Base-by-base conservation (phyloP, 2,329 filamentous ascomycete species). In the Alternaria sp. region DNA sequence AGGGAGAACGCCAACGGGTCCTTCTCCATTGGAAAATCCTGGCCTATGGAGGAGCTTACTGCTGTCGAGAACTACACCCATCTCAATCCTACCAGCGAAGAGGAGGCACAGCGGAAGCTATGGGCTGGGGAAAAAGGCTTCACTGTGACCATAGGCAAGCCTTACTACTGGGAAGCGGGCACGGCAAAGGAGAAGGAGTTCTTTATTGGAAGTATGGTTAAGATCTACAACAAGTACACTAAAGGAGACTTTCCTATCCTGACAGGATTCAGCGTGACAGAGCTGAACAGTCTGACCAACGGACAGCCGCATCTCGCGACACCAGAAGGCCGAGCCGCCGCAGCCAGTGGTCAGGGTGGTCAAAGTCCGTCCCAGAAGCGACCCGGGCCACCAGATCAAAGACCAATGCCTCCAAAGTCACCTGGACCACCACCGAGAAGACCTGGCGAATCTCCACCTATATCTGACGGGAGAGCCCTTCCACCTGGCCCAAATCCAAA, bases 1-100 rank as follows among this genome's bases (percentile, higher is more conserved):
- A 91, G 97, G 73, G 96, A 99, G 82, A 99, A 99, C 79, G 85
- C 88, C 59, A 97, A 97, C 79, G 93, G 93, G 59, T 89, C 92
- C 23, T 99, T 97, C 80, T 98, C 95, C 19, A 97, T 99, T 70
- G 96, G 96, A 69, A 99, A 99, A 83, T 97, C 96, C 4, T 99
- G 96, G 96, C 92, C 94, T 78, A 87, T 99, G 70, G 95, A 98
- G 80, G 96, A 99, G 77, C 83, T 99, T 52, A 87, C 88, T 5
- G 86, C 87, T 49, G 92, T 99, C 68, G 91, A 97, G 78, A 96
- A 93, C 25, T 98, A 90, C 76, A 90, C 89, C 7, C 86, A 89
- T 46, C 79, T 88, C 19, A 84, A 78, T 75, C 87, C 84, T 76
- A 84, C 80, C 71, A 90, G 67, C 77, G 87, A 83, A 69, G 87